phyloP scores from a whole-genome alignment of 805 yeast species.

The Candida xiaguanensis region DNA sequence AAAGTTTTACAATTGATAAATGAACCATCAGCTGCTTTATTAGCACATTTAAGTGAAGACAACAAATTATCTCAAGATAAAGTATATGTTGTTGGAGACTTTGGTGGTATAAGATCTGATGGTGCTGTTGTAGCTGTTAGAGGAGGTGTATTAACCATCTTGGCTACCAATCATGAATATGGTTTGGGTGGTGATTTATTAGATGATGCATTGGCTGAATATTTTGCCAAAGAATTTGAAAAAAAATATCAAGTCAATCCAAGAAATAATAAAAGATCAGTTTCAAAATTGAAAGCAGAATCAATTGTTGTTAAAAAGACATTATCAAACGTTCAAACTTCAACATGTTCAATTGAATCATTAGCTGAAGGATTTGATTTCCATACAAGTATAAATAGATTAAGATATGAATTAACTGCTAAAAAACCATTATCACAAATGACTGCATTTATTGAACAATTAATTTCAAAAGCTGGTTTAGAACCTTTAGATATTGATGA shows the following conservation, averaged over 20 bases:
- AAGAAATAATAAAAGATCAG: conserved; percentile 71
- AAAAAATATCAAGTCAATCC: conserved; percentile 83
- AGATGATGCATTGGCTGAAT: conserved; percentile 76
- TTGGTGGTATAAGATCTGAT: conserved; percentile 93
- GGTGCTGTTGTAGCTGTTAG: conserved; percentile 91
- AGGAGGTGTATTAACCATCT: conserved; percentile 88
- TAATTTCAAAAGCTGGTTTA: conserved; percentile 76
- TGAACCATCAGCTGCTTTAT: conserved; percentile 89
- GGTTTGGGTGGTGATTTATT: conserved; percentile 85
- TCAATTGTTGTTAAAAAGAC: conserved; percentile 86
- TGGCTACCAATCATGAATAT: conserved; percentile 79
- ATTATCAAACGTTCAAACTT: conserved; percentile 79
- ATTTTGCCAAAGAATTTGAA: conserved; percentile 90
- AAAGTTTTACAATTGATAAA: conserved; percentile 81
- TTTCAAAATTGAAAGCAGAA: conserved; percentile 84
- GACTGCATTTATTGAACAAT: conserved; percentile 69
- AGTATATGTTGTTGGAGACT: conserved; percentile 87
- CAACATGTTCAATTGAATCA: conserved; percentile 92
- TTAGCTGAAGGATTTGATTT: conserved; percentile 92
- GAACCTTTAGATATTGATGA: conserved; percentile 87
- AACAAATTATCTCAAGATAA: conserved; percentile 58
- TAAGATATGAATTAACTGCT: conserved; percentile 86
- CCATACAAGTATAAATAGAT: conserved; percentile 88
- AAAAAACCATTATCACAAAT: conserved; percentile 74
- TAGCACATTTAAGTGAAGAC: conserved; percentile 66